A percentile compares a stretch with the other conserved stretches of the same genome.
phyloP scores from a whole-genome alignment of 1,284 basidiomycete species.

The Chalciporus sp. region DNA sequence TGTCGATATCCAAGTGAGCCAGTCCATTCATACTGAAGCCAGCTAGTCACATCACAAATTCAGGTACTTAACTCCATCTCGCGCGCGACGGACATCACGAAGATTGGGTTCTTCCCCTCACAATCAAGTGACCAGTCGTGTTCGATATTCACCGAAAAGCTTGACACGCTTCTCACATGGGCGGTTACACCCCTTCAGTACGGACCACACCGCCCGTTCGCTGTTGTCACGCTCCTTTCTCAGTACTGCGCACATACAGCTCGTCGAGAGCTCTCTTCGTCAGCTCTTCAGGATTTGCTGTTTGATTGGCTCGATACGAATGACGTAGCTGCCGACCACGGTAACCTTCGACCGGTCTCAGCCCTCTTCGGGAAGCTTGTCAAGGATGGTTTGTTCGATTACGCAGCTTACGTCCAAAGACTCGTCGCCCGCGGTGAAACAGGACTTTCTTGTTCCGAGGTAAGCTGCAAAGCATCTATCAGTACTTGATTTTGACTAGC shows the following conservation, averaged over 20 bases:
- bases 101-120: slow-evolving; percentile 60
- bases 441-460: slow-evolving; percentile 58
- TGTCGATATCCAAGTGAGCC: slow-evolving; percentile 69
- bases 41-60: neutral
- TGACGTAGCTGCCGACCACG: slow-evolving; percentile 57
- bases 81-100: slow-evolving; percentile 65
- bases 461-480: slow-evolving; percentile 26
- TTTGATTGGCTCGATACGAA: slow-evolving; percentile 87
- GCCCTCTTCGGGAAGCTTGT: slow-evolving; percentile 82
- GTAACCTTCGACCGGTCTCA: slow-evolving; percentile 66
- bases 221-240: slow-evolving; percentile 74
- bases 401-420: slow-evolving; percentile 82
- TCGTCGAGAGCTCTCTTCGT: slow-evolving; percentile 55
- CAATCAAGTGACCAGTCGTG: slow-evolving; percentile 42
- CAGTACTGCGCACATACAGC: slow-evolving; percentile 69
- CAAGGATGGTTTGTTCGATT: slow-evolving; percentile 77
- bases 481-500: slow-evolving; percentile 1
- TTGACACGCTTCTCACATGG: slow-evolving; percentile 86
- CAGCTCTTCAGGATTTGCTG: slow-evolving; percentile 68
- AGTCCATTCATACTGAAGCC: neutral
- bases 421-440: slow-evolving; percentile 81
- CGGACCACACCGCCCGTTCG: slow-evolving; percentile 84
- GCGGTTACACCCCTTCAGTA: slow-evolving; percentile 83
- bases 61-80: slow-evolving; percentile 80
- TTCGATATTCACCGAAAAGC: slow-evolving; percentile 62